Conservation (phyloP, 192 early-diverging fungal species). For the Coemansia erecta region DNA sequence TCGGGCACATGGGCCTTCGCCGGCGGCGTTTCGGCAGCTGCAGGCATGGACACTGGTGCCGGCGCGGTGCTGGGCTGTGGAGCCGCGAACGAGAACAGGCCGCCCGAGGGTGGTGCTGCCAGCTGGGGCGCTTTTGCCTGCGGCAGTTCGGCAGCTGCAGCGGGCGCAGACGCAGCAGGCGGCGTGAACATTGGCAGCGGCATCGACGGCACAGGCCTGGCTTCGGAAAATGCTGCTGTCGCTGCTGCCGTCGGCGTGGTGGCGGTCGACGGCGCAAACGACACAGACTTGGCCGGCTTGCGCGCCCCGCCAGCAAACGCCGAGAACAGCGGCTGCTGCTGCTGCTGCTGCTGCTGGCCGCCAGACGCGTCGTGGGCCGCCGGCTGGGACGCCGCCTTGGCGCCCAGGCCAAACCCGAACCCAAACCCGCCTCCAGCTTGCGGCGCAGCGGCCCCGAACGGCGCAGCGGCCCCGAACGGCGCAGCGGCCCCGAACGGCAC, state of each 20-base stretch:
- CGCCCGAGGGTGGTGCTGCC: no score
- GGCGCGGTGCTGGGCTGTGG: not conserved
- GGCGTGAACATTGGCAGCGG: not conserved
- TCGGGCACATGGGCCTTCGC: no score
- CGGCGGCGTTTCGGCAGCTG: no score
- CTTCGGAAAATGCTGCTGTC: no score
- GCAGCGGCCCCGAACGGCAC: not conserved
- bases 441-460: not conserved
- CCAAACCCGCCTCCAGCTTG: no score
- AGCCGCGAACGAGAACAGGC: no score
- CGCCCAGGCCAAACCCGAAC: no score
- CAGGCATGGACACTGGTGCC: not conserved
- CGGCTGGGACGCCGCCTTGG: conserved; percentile 1
- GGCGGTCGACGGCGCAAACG: not conserved
- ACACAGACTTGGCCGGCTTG: conserved; percentile 1
- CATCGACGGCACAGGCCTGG: not conserved
- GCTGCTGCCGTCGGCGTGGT: no score
- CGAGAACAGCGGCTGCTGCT: not conserved
- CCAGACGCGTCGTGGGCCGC: not conserved
- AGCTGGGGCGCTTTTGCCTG: no score
- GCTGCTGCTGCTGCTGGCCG: not conserved
- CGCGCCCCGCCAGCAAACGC: not conserved
- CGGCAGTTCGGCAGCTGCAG: no score
- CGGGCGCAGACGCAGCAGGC: no score
- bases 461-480: not conserved